phyloP scores from a whole-genome alignment of 495 filamentous ascomycete species.

The Astrothelium subdiscretum region DNA sequence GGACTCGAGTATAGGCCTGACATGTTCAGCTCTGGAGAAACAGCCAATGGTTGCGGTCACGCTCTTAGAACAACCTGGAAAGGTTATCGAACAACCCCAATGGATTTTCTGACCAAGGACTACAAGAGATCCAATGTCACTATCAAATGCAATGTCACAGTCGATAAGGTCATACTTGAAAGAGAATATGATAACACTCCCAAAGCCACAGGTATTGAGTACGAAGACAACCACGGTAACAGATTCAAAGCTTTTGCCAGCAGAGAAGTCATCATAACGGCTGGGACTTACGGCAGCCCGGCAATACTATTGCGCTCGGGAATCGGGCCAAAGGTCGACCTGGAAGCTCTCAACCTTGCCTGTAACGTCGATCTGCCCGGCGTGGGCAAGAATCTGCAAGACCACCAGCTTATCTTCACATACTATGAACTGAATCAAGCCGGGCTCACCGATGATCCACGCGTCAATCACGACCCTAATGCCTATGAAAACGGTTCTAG shows the following conservation, averaged over 20 bases:
- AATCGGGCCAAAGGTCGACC: conserved; percentile 11
- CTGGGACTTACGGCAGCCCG: conserved; percentile 12
- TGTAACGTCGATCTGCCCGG: conserved; percentile 10
- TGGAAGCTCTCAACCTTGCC: conserved; percentile 10
- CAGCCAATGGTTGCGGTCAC: conserved; percentile 41
- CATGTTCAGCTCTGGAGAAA: conserved; percentile 40
- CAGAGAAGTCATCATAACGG: conserved; percentile 12
- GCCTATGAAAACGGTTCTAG: conserved; percentile 29
- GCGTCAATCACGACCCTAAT: conserved; percentile 30
- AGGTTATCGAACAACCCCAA: conserved; percentile 35
- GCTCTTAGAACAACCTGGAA: conserved; percentile 38
- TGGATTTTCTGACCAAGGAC: conserved; percentile 35
- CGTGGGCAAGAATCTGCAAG: conserved; percentile 14
- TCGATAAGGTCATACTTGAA: conserved; percentile 15
- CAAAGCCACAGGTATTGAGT: conserved; percentile 9
- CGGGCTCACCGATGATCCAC: conserved; percentile 32
- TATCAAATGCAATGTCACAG: conserved; percentile 7
- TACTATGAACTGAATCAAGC: conserved; percentile 39
- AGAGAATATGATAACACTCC: conserved; percentile 1
- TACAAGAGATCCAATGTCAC: conserved; percentile 7
- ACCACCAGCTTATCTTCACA: conserved; percentile 24
- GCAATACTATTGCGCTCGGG: conserved; percentile 10
- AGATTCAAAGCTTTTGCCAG: conserved; percentile 1
- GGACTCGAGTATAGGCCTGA: conserved; percentile 37
- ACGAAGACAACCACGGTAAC: conserved; percentile 7